These are phyloP conservation scores for Paraphaeosphaeria sporulosa DNA, from an alignment of 2,329 filamentous ascomycete genomes.

Conservation along the genomic window DNA sequence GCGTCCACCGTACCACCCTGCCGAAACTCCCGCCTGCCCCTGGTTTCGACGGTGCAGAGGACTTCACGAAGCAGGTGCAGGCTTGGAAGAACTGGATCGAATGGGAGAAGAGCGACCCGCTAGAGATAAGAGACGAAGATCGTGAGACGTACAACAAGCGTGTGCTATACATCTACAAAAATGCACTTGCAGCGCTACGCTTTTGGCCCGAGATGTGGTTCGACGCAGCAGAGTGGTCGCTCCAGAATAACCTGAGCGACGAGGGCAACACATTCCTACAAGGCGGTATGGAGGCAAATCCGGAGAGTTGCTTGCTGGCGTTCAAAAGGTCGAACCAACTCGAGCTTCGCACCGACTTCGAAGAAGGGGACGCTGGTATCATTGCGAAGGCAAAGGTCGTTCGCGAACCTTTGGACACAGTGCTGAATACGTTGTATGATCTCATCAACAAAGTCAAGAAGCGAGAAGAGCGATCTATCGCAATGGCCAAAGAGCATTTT, in stretches of 20 bases:
- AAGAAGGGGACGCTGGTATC: conserved; percentile 76
- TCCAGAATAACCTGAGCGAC: conserved; percentile 73
- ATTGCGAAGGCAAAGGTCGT: conserved; percentile 74
- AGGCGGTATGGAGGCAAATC: conserved; percentile 86
- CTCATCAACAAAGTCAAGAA: conserved; percentile 75
- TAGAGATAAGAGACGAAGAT: conserved; percentile 86
- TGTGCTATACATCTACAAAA: conserved; percentile 89
- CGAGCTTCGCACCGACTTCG: conserved; percentile 77
- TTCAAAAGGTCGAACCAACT: conserved; percentile 90
- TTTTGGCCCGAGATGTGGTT: conserved; percentile 98
- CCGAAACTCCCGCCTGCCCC: conserved; percentile 82
- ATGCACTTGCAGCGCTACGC: conserved; percentile 88
- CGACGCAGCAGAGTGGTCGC: conserved; percentile 92
- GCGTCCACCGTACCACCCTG: conserved; percentile 77
- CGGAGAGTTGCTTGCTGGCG: conserved; percentile 88
- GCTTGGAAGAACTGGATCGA: conserved; percentile 93
- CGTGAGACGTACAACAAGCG: conserved; percentile 76
- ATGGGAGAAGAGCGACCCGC: conserved; percentile 93
- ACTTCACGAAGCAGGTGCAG: conserved; percentile 83
- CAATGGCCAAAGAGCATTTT: conserved; percentile 63
- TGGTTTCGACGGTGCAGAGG: conserved; percentile 85
- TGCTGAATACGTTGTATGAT: conserved; percentile 87
- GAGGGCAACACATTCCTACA: conserved; percentile 81
- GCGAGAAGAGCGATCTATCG: conserved; percentile 69
- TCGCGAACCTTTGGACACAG: conserved; percentile 81